phyloP scores from a whole-genome alignment of 768 basidiomycete genomes.

The Saitozyma podzolica region DNA sequence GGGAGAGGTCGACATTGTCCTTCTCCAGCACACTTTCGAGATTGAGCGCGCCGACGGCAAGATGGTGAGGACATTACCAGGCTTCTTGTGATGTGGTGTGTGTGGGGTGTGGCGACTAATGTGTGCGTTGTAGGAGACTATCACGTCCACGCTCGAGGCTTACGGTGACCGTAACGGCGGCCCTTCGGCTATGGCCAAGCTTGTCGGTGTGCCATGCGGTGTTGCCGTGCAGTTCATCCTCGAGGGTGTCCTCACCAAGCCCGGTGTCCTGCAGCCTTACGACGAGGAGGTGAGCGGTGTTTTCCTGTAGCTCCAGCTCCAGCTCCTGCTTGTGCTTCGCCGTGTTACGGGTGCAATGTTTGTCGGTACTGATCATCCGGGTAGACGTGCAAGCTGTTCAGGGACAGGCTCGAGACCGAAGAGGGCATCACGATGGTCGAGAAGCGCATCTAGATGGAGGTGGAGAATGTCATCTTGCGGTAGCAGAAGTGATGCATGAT shows the following conservation, averaged over 20 bases:
- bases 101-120: too few species aligned
- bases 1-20: slow-evolving; percentile 91
- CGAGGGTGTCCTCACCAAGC: slow-evolving; percentile 73
- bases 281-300: slow-evolving; percentile 63
- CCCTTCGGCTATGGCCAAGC: slow-evolving; percentile 82
- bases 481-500: too few species aligned
- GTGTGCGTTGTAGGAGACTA: slow-evolving; percentile 61
- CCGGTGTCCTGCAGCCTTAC: slow-evolving; percentile 86
- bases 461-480: too few species aligned
- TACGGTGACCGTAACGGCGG: slow-evolving; percentile 71
- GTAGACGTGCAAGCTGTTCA: slow-evolving; percentile 40
- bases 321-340: too few species aligned
- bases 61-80: slow-evolving; percentile 55
- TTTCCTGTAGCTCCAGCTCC: too few species aligned
- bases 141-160: slow-evolving; percentile 86
- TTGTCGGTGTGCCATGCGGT: slow-evolving; percentile 91
- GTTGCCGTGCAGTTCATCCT: slow-evolving; percentile 89
- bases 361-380: slow-evolving; percentile 8
- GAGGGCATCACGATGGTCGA: slow-evolving; percentile 51
- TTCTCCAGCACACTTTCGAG: slow-evolving; percentile 97
- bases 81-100: too few species aligned
- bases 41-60: slow-evolving; percentile 84
- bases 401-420: slow-evolving; percentile 42
- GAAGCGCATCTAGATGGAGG: slow-evolving; percentile 35
- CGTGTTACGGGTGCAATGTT: neutral